Percentiles rank a stretch among this genome's conserved stretches.
These are phyloP conservation scores for Huntiella abstrusa DNA, from an alignment of 2,329 filamentous ascomycete species.

Conservation along the genomic window DNA sequence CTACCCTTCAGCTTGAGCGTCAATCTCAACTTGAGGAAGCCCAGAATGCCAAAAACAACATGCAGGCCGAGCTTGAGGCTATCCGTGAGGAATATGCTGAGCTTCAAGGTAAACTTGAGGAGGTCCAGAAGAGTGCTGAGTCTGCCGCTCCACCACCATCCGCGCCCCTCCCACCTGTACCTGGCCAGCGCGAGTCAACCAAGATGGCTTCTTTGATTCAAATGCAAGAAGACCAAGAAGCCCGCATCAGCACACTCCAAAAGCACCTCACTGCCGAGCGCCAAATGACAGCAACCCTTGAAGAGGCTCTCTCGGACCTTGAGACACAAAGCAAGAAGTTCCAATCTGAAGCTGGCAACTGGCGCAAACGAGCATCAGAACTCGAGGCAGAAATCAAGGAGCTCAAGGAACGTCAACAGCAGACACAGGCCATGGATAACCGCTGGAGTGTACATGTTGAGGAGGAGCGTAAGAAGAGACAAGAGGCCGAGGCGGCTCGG, in stretches of 20 bases:
- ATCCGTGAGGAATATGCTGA: conserved; percentile 51
- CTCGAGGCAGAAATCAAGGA: conserved; percentile 56
- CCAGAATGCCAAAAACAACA: conserved; percentile 39
- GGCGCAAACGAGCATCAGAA: conserved; percentile 67
- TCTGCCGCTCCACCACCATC: conserved; percentile 40
- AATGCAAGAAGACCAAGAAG: conserved; percentile 84
- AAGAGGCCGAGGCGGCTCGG: conserved; percentile 74
- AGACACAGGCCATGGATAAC: conserved; percentile 32
- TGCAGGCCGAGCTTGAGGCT: conserved; percentile 50
- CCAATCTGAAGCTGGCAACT: conserved; percentile 74
- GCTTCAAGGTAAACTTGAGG: conserved; percentile 48
- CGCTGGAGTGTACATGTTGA: conserved; percentile 72
- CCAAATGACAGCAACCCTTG: conserved; percentile 83
- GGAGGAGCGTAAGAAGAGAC: conserved; percentile 83
- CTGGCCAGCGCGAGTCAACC: conserved; percentile 35
- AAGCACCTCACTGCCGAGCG: conserved; percentile 93
- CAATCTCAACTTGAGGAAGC: conserved; percentile 63
- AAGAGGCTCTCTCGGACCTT: conserved; percentile 86
- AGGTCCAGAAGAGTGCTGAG: conserved; percentile 18
- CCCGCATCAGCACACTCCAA: conserved; percentile 85
- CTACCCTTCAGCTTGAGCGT: conserved; percentile 58
- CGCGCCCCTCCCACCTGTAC: conserved; percentile 69
- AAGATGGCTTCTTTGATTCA: conserved; percentile 46
- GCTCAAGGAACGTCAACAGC: conserved; percentile 31
- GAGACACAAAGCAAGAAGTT: conserved; percentile 83